These are phyloP conservation scores for Aspergillus piperis DNA, from an alignment of 2,329 filamentous ascomycete species.

Conservation along the genomic window DNA sequence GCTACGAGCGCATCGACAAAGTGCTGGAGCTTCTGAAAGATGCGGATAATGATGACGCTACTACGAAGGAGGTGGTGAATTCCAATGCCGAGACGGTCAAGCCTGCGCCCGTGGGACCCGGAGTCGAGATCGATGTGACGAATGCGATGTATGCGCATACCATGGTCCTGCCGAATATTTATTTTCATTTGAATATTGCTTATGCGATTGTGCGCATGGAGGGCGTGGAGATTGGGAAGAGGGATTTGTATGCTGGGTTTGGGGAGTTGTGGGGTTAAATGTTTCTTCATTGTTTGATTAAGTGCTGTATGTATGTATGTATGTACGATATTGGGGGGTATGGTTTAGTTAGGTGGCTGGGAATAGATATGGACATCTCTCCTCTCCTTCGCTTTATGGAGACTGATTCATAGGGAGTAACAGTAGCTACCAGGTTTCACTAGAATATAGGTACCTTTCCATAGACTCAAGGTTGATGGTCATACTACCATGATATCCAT, in stretches of 20 bases:
- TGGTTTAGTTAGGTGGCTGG: no score
- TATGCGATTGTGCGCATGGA: conserved; percentile 25
- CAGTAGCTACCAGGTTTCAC: no score
- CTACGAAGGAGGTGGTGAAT: conserved; percentile 28
- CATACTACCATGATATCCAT: no score
- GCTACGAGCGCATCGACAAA: conserved; percentile 27
- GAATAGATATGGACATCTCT: no score
- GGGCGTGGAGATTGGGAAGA: conserved; percentile 23
- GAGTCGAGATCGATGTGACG: conserved; percentile 7
- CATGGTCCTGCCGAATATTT: conserved; percentile 25
- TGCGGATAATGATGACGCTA: conserved; percentile 17
- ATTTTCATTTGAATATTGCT: conserved; percentile 26
- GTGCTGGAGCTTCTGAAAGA: conserved; percentile 22
- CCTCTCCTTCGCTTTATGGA: no score
- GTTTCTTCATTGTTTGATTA: no score
- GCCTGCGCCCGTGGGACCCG: conserved; percentile 17
- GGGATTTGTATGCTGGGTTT: conserved; percentile 16
- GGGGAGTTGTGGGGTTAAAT: background rate
- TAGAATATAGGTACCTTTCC: no score
- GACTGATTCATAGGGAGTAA: no score
- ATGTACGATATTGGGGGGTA: no score
- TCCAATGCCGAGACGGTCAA: conserved; percentile 16
- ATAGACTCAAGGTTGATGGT: no score
- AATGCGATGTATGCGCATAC: conserved; percentile 19
- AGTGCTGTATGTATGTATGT: no score